phyloP scores from a whole-genome alignment of 2,329 filamentous ascomycete species.

The Sarocladium strictum region DNA sequence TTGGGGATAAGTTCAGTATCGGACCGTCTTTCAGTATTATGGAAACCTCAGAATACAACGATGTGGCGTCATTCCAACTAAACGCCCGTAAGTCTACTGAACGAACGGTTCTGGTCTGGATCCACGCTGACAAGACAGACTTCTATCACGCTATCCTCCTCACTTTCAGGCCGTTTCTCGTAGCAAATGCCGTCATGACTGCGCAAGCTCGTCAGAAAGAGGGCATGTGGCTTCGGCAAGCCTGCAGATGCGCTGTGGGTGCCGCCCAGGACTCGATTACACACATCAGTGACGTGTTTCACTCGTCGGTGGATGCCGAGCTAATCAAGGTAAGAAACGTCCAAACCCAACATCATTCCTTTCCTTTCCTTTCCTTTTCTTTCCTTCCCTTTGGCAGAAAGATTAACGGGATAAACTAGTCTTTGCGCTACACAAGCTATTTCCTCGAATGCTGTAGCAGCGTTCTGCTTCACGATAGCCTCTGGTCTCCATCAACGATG shows the following conservation, averaged over 20 bases:
- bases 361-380: no score
- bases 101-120: no score
- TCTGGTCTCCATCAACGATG: slow-evolving; percentile 1
- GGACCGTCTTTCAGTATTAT: slow-evolving; percentile 1
- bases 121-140: background rate
- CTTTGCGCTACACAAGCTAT: background rate
- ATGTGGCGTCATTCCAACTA: background rate
- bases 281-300: background rate
- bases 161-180: slow-evolving; percentile 1
- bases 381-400: background rate
- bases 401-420: background rate
- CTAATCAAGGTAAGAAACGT: background rate
- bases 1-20: background rate
- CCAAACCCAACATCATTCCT: no score
- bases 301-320: background rate
- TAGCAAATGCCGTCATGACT: slow-evolving; percentile 1
- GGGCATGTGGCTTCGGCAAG: slow-evolving; percentile 1
- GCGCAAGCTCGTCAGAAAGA: background rate
- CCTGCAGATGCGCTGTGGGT: background rate
- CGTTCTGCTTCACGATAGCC: slow-evolving; percentile 1
- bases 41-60: background rate
- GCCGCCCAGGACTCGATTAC: slow-evolving; percentile 1
- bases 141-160: slow-evolving; percentile 4
- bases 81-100: background rate
- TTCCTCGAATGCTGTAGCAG: slow-evolving; percentile 2